Evolutionary conservation across 495 filamentous ascomycete species (phyloP).

Genomic region (Penicillium parvum): DNA sequence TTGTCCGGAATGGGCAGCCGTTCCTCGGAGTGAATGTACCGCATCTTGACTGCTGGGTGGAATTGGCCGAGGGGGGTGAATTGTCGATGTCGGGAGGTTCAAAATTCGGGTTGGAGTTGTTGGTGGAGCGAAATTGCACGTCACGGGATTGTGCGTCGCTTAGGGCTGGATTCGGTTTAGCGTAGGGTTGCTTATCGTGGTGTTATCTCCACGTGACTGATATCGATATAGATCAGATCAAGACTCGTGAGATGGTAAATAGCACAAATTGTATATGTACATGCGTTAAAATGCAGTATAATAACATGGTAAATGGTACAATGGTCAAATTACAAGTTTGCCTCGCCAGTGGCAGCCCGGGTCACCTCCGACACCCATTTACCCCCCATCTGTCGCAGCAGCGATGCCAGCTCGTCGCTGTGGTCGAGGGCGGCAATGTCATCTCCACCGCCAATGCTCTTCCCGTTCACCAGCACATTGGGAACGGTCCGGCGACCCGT

Average conservation of each 20-base stretch:
- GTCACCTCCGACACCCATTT: constrained; percentile 57
- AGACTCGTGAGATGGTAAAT: no score
- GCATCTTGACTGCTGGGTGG: constrained; percentile 69
- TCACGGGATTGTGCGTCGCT: constrained; percentile 51
- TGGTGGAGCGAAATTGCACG: constrained; percentile 46
- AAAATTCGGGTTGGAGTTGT: constrained; percentile 41
- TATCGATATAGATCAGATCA: no score
- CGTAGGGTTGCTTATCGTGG: constrained; percentile 40
- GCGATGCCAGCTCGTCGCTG: constrained; percentile 64
- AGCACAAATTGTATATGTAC: no score
- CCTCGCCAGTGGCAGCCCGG: constrained; percentile 7
- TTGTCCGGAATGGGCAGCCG: constrained; percentile 88
- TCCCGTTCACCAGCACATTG: constrained; percentile 82
- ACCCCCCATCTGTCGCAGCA: constrained; percentile 67
- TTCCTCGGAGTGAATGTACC: constrained; percentile 97
- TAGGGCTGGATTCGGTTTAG: constrained; percentile 37
- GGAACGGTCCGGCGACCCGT: constrained; percentile 86
- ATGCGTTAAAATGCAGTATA: not conserved
- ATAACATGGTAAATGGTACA: not conserved
- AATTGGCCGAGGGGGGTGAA: constrained; percentile 44
- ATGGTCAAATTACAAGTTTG: not conserved
- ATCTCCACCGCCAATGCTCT: constrained; percentile 87
- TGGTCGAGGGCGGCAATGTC: constrained; percentile 71
- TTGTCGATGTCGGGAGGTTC: constrained; percentile 48
- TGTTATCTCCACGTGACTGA: constrained; percentile 12